Conservation (phyloP, 176 grass and related monocot genomes). For the Panicum miliaceum region DNA sequence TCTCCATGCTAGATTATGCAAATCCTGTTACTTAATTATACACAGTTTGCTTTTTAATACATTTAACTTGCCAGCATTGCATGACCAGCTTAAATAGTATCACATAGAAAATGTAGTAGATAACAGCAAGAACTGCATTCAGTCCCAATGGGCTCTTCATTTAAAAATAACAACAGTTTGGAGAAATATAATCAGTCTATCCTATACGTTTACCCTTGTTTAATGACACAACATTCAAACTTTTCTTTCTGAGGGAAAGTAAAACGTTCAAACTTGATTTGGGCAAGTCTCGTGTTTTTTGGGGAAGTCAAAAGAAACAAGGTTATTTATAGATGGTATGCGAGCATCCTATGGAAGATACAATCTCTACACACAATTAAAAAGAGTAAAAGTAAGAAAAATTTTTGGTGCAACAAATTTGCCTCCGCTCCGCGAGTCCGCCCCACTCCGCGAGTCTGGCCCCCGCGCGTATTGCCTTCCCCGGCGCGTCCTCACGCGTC, state of each 20-base stretch:
- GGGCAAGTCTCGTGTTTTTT: neutral
- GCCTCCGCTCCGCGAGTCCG: no score
- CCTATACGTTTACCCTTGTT: neutral
- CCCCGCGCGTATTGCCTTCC: no score
- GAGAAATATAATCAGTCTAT: conserved; percentile 7
- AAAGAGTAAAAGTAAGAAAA: no score
- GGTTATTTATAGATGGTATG: neutral
- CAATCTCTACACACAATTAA: no score
- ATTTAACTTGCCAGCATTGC: neutral
- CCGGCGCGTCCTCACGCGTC: no score
- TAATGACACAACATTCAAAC: neutral
- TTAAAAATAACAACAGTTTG: neutral
- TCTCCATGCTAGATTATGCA: neutral
- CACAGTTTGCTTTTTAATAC: neutral
- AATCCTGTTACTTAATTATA: neutral
- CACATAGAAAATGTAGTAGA: neutral
- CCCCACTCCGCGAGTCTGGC: no score
- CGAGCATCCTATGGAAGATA: neutral
- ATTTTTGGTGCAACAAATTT: no score
- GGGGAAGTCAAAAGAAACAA: neutral
- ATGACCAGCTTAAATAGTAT: neutral
- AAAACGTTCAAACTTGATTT: neutral
- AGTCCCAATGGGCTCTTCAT: neutral
- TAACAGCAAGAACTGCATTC: neutral
- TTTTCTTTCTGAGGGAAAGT: neutral